phyloP scores from a whole-genome alignment of 2,329 filamentous ascomycete genomes.

The Phyllosticta citrichinensis region DNA sequence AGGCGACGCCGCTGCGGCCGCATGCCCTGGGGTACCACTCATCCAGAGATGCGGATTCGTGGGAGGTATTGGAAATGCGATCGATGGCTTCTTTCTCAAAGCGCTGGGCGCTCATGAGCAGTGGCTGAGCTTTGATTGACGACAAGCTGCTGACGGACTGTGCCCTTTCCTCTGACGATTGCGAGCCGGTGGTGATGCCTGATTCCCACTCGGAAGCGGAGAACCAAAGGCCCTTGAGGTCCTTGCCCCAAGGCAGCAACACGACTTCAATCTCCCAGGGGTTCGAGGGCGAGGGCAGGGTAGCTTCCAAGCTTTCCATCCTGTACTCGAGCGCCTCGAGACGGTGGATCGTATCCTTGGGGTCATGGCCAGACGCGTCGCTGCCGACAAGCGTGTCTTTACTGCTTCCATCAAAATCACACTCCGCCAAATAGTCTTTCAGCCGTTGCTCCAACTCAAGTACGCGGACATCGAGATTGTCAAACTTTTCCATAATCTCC shows the following conservation, averaged over 20 bases:
- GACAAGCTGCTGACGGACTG: slow-evolving; percentile 20
- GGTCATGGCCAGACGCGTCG: slow-evolving; percentile 14
- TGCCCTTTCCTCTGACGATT: slow-evolving; percentile 35
- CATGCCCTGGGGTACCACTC: slow-evolving; percentile 63
- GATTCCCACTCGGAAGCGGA: slow-evolving; percentile 29
- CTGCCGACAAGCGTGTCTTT: slow-evolving; percentile 28
- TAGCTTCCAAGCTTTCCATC: slow-evolving; percentile 46
- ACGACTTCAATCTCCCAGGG: slow-evolving; percentile 72
- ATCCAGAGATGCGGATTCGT: slow-evolving; percentile 25
- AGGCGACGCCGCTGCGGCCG: slow-evolving; percentile 50
- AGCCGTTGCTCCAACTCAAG: slow-evolving; percentile 55
- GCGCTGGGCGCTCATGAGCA: slow-evolving; percentile 22
- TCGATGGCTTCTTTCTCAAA: slow-evolving; percentile 41
- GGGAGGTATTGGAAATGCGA: slow-evolving; percentile 35
- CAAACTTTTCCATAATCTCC: slow-evolving; percentile 58
- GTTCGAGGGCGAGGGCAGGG: slow-evolving; percentile 49
- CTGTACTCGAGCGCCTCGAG: slow-evolving; percentile 40
- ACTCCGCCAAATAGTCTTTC: slow-evolving; percentile 24
- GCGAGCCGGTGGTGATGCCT: slow-evolving; percentile 30
- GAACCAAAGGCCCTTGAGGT: slow-evolving; percentile 46
- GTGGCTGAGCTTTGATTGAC: slow-evolving; percentile 8
- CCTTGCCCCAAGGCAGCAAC: slow-evolving; percentile 57
- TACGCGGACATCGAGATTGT: slow-evolving; percentile 56
- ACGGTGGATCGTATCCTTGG: slow-evolving; percentile 32
- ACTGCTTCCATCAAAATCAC: slow-evolving; percentile 11